Conservation (phyloP, 2,329 filamentous ascomycete genomes). For the Clarireedia homoeocarpa region DNA sequence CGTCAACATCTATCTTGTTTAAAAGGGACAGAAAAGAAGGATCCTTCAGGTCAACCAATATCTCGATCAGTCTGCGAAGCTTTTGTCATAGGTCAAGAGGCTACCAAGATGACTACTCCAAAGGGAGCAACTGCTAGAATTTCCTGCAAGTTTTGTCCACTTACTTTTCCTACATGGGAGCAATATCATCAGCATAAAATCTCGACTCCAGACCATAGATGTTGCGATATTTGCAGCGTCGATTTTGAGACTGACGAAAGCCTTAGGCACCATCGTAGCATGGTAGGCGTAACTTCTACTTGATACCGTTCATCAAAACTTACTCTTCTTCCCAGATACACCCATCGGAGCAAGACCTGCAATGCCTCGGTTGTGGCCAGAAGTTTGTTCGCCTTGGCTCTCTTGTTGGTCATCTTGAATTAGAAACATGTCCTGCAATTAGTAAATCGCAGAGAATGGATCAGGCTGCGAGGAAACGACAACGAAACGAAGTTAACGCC, state of each 20-base stretch:
- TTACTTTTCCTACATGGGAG: neutral
- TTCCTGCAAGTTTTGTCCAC: neutral
- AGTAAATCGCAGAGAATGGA: neutral
- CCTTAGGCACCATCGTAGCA: conserved; percentile 1
- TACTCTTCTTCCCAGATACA: neutral
- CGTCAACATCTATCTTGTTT: too few relatives aligned
- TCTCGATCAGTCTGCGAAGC: too few relatives aligned
- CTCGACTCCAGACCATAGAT: neutral
- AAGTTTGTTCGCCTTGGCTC: conserved; percentile 5
- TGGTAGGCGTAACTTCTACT: neutral
- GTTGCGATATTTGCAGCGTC: conserved; percentile 2
- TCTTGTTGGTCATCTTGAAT: conserved; percentile 7
- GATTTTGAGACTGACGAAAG: conserved; percentile 8
- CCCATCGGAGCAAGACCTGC: conserved; percentile 5
- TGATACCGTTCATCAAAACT: neutral
- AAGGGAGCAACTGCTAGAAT: neutral
- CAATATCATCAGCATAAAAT: conserved; percentile 2
- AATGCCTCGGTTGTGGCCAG: conserved; percentile 2
- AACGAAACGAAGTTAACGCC: conserved; percentile 6
- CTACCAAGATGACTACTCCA: too few relatives aligned
- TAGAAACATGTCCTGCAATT: neutral
- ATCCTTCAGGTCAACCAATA: too few relatives aligned
- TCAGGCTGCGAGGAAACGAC: neutral
- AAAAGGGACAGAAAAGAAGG: too few relatives aligned
- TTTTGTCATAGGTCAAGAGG: too few relatives aligned